A percentile compares a stretch with the other conserved stretches of the same genome.
Evolutionary conservation across 495 filamentous ascomycete genomes (phyloP).

Genomic region (Tuber borchii): DNA sequence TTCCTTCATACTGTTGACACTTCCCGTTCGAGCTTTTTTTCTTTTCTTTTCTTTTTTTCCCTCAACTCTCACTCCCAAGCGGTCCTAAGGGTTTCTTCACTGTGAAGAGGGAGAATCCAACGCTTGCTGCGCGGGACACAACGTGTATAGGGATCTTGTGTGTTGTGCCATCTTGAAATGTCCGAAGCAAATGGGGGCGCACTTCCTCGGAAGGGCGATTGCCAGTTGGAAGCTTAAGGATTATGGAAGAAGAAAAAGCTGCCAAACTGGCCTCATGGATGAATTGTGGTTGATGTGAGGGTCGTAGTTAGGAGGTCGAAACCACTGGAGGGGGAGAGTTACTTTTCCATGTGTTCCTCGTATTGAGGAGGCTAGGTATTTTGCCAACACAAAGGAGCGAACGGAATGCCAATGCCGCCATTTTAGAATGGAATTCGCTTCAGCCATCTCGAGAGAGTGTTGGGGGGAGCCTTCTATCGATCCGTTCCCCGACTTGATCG

Average conservation of each 20-base stretch:
- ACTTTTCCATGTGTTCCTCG: neutral
- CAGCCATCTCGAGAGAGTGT: neutral
- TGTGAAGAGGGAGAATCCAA: neutral
- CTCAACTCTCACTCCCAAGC: neutral
- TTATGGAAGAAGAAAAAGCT: neutral
- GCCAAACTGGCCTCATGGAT: neutral
- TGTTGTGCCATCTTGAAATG: neutral
- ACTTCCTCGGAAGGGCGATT: neutral
- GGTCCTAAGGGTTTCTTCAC: neutral
- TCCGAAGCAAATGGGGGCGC: neutral
- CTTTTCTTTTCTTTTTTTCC: neutral
- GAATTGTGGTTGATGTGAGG: neutral
- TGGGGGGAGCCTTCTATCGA: neutral
- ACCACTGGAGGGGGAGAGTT: neutral
- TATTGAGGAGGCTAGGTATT: neutral
- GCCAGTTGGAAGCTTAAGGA: neutral
- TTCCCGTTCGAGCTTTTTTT: neutral
- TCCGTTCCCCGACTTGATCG: neutral
- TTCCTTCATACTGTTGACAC: neutral
- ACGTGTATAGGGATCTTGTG: neutral
- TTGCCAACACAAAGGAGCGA: neutral
- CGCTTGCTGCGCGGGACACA: neutral
- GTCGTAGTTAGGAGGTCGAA: neutral
- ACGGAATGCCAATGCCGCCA: neutral
- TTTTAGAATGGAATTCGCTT: neutral